phyloP scores from a whole-genome alignment of 129 eudicot genomes.

The Flaveria ramosissima region DNA sequence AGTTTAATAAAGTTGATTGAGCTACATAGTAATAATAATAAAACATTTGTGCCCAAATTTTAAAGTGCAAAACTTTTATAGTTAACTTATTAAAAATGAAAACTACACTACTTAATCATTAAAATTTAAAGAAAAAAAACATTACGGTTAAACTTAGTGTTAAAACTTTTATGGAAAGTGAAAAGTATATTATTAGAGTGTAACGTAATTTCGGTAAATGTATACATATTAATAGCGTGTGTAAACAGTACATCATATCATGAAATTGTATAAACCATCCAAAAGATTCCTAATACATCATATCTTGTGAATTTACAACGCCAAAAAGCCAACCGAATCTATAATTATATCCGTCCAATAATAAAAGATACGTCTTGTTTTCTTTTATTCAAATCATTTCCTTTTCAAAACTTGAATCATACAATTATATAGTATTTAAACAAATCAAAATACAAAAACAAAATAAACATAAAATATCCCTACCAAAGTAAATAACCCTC shows the following conservation, averaged over 20 bases:
- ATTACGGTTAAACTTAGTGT: too few species aligned
- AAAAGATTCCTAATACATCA: conserved; percentile 21
- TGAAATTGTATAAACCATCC: conserved; percentile 32
- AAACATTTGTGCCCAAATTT: too few species aligned
- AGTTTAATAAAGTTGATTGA: too few species aligned
- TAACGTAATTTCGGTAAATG: too few species aligned
- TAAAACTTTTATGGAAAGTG: too few species aligned
- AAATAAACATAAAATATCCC: background rate
- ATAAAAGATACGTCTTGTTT: conserved; percentile 18
- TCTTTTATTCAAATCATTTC: background rate
- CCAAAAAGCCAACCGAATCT: conserved; percentile 37
- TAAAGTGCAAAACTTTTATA: too few species aligned
- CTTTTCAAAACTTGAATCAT: background rate
- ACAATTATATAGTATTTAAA: background rate
- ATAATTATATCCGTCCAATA: conserved; percentile 36
- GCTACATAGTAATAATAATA: too few species aligned
- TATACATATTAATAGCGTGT: too few species aligned
- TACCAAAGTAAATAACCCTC: background rate
- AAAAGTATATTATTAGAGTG: too few species aligned
- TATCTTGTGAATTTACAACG: conserved; percentile 19
- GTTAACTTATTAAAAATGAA: too few species aligned
- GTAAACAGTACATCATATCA: background rate
- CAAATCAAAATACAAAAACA: background rate
- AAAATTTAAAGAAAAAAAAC: too few species aligned
- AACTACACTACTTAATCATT: too few species aligned